Conservation (phyloP, 768 basidiomycete species). For the Nevesoporus exiguus region DNA sequence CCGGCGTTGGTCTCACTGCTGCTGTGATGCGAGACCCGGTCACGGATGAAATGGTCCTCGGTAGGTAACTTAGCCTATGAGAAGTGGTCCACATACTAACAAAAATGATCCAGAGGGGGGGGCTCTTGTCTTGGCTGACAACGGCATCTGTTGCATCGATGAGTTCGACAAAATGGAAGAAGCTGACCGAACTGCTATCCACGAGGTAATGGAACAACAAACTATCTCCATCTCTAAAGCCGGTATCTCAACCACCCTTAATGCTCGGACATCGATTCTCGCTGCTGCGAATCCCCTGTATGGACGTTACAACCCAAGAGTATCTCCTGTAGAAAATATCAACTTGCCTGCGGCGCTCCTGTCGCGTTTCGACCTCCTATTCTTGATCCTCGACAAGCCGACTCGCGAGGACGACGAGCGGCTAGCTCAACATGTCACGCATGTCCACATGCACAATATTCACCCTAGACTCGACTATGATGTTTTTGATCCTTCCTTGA, state of each 20-base stretch:
- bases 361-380: slow-evolving; percentile 94
- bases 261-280: slow-evolving; percentile 95
- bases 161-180: slow-evolving; percentile 99
- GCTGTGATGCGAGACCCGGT: slow-evolving; percentile 99
- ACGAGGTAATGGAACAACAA: slow-evolving; percentile 99
- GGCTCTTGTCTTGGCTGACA: slow-evolving; percentile 97
- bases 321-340: slow-evolving; percentile 98
- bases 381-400: slow-evolving; percentile 96
- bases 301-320: slow-evolving; percentile 96
- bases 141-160: slow-evolving; percentile 99
- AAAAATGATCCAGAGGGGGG: slow-evolving; percentile 75
- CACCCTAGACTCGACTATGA: slow-evolving; percentile 87
- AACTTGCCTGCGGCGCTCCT: slow-evolving; percentile 95
- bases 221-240: slow-evolving; percentile 99
- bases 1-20: slow-evolving; percentile 97
- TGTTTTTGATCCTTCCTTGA: slow-evolving; percentile 78
- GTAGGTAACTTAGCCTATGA: slow-evolving; percentile 45
- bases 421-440: slow-evolving; percentile 94
- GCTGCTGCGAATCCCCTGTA: slow-evolving; percentile 98
- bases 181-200: slow-evolving; percentile 93
- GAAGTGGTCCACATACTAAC: slow-evolving; percentile 8
- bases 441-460: slow-evolving; percentile 93
- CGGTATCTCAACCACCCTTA: slow-evolving; percentile 96
- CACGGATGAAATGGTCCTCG: slow-evolving; percentile 98
- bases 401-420: slow-evolving; percentile 93